phyloP scores from a whole-genome alignment of 805 yeast species.

The Cyberlindnera maritima region DNA sequence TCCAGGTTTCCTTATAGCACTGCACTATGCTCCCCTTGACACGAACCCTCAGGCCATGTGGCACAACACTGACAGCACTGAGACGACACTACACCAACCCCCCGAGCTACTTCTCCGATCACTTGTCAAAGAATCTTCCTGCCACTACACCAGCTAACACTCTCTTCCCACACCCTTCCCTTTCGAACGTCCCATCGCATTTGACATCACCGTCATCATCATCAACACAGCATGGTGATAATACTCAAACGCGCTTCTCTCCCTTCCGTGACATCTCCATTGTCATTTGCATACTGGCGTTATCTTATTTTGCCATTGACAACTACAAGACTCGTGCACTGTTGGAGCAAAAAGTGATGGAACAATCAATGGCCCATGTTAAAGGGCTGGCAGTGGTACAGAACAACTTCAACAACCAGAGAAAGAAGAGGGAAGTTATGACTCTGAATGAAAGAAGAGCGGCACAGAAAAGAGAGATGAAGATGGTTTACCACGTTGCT shows the following conservation, averaged over 20 bases:
- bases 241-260: not conserved
- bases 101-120: conserved; percentile 22
- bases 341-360: conserved; percentile 32
- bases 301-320: conserved; percentile 51
- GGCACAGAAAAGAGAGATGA: conserved; percentile 46
- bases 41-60: not conserved
- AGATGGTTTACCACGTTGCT: conserved; percentile 67
- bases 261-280: conserved; percentile 35
- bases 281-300: conserved; percentile 40
- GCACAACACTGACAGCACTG: not conserved
- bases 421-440: conserved; percentile 51
- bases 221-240: not conserved
- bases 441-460: conserved; percentile 50
- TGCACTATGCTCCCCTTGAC: not conserved
- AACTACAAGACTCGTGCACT: conserved; percentile 42
- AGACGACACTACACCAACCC: conserved; percentile 14
- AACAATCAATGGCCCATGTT: conserved; percentile 32
- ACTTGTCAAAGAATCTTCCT: conserved; percentile 9
- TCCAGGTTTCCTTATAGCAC: too few relatives aligned
- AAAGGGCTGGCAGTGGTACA: conserved; percentile 38
- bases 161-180: not conserved
- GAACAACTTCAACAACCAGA: conserved; percentile 46
- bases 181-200: too few relatives aligned
- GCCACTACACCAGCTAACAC: not conserved
- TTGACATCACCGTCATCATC: too few relatives aligned